Conservation (phyloP, 306 rosid genomes). For the Cucurbita moschata region DNA sequence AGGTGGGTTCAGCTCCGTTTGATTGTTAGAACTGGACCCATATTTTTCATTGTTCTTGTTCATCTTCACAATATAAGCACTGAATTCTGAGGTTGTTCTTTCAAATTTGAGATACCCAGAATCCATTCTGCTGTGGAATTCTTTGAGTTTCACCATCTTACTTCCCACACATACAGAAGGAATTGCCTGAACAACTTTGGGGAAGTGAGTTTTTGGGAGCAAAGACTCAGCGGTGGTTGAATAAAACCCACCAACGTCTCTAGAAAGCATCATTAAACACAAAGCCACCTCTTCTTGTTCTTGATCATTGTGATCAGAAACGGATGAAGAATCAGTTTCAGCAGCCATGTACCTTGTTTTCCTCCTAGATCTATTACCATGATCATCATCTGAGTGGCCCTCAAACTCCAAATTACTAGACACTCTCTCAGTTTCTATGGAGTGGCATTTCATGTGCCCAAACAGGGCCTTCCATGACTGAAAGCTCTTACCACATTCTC, state of each 20-base stretch:
- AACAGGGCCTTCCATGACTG: constrained; percentile 72
- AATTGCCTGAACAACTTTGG: constrained; percentile 16
- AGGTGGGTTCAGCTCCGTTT: constrained; percentile 20
- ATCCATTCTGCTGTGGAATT: constrained; percentile 13
- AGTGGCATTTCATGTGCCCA: constrained; percentile 85
- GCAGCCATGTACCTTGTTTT: constrained; percentile 42
- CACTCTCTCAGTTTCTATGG: constrained; percentile 32
- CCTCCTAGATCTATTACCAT: constrained; percentile 45
- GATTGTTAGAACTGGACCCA: constrained; percentile 12
- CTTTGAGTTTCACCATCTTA: constrained; percentile 11
- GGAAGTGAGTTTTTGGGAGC: constrained; percentile 12
- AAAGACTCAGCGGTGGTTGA: constrained; percentile 40
- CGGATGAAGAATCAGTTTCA: constrained; percentile 37
- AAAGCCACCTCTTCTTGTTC: constrained; percentile 83
- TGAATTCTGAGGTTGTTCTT: constrained; percentile 13
- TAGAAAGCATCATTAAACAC: constrained; percentile 85
- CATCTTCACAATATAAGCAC: constrained; percentile 3
- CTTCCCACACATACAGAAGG: not conserved
- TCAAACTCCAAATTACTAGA: constrained; percentile 28
- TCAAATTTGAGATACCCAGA: constrained; percentile 13
- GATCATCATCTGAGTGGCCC: constrained; percentile 50
- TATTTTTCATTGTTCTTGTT: constrained; percentile 11
- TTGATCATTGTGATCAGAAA: constrained; percentile 52
- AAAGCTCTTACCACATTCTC: constrained; percentile 69
- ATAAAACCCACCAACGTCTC: constrained; percentile 37